Percentiles rank a stretch among this genome's conserved stretches.
Conservation (phyloP, 1,139 yeast genomes). For the Petasospora fabianii region DNA sequence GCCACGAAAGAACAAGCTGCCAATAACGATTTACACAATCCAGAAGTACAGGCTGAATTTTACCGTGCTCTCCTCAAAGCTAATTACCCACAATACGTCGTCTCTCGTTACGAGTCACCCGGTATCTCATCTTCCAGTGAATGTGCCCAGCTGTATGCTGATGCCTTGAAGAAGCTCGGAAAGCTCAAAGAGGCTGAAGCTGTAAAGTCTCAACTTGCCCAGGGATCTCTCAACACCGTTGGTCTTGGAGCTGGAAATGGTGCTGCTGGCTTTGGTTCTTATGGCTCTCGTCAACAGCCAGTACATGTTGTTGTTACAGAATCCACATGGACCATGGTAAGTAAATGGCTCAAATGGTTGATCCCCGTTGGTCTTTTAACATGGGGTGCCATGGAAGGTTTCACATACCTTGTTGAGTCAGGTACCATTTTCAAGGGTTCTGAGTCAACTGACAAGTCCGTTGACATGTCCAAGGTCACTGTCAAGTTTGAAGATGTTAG, state of each 20-base stretch:
- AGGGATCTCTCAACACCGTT: conserved; percentile 20
- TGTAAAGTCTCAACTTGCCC: conserved; percentile 32
- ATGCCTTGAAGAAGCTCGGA: conserved; percentile 77
- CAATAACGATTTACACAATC: conserved; percentile 63
- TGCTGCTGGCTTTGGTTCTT: conserved; percentile 15
- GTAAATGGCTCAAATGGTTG: conserved; percentile 89
- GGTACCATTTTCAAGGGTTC: conserved; percentile 67
- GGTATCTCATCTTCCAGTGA: conserved; percentile 81
- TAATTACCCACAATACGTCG: conserved; percentile 90
- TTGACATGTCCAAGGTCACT: conserved; percentile 81
- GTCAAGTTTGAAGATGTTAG: conserved; percentile 91
- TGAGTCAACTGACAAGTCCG: conserved; percentile 69
- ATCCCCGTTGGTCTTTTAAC: conserved; percentile 72
- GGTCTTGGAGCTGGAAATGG: conserved; percentile 8
- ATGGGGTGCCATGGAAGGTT: conserved; percentile 71
- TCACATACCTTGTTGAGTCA: conserved; percentile 78
- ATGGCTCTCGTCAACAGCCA: conserved; percentile 54
- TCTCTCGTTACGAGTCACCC: conserved; percentile 85
- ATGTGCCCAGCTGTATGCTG: conserved; percentile 71
- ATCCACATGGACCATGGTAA: conserved; percentile 67
- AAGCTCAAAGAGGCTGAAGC: conserved; percentile 71
- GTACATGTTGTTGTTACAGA: conserved; percentile 90
- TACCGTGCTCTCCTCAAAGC: conserved; percentile 68
- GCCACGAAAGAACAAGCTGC: conserved; percentile 81
- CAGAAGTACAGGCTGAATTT: conserved; percentile 75